Evolutionary conservation across 2,329 filamentous ascomycete genomes (phyloP).

Genomic region (Cyphellophora europaea): DNA sequence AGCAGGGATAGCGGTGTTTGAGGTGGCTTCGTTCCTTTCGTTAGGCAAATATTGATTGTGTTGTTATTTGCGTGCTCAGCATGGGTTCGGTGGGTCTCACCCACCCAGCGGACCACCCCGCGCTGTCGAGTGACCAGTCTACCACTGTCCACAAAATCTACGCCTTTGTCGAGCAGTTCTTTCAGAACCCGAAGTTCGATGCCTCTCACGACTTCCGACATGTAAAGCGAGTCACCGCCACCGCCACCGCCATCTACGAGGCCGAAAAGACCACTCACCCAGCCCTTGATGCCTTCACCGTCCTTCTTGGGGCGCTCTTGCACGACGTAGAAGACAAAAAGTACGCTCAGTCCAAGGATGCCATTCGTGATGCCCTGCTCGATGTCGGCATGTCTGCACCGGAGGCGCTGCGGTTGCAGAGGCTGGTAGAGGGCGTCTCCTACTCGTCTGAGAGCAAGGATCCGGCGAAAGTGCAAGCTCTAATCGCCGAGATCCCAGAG

Average conservation of each 20-base stretch:
- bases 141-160: conserved; percentile 11
- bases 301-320: conserved; percentile 20
- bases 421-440: conserved; percentile 66
- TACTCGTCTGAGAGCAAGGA: conserved; percentile 66
- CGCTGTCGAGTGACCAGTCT: conserved; percentile 14
- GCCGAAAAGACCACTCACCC: conserved; percentile 26
- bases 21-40: too few relatives aligned
- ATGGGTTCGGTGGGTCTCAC: not conserved
- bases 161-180: conserved; percentile 16
- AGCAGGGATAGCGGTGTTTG: too few relatives aligned
- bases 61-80: too few relatives aligned
- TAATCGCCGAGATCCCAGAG: conserved; percentile 62
- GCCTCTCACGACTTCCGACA: conserved; percentile 82
- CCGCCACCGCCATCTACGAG: conserved; percentile 57
- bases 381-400: conserved; percentile 11
- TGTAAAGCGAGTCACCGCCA: conserved; percentile 67
- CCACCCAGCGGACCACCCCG: conserved; percentile 14
- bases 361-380: conserved; percentile 7
- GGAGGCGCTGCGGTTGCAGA: conserved; percentile 54
- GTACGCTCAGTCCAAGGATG: conserved; percentile 10
- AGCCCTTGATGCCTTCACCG: conserved; percentile 12
- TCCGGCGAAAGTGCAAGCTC: conserved; percentile 46
- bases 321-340: conserved; percentile 23
- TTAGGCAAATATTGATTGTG: too few relatives aligned
- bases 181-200: conserved; percentile 39